Conservation (phyloP, 2,329 filamentous ascomycete species). For the Phyllosticta paracitricarpa region DNA sequence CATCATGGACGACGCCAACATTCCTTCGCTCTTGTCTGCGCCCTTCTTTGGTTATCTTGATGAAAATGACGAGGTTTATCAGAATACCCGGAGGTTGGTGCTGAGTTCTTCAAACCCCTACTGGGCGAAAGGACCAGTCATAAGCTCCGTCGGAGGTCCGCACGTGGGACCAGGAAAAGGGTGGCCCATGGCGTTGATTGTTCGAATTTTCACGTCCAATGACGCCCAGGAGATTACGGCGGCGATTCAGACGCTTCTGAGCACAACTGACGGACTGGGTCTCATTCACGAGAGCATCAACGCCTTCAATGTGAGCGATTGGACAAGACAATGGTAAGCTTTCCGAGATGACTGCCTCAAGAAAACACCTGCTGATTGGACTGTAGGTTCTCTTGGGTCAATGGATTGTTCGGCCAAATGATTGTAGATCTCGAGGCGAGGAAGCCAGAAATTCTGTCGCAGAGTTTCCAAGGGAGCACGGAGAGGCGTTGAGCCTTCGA, state of each 20-base stretch:
- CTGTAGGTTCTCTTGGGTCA: conserved; percentile 39
- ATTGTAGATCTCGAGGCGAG: conserved; percentile 36
- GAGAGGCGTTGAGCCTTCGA: not conserved
- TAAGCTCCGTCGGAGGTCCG: conserved; percentile 40
- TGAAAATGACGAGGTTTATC: conserved; percentile 31
- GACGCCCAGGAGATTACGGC: conserved; percentile 38
- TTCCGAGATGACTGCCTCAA: not conserved
- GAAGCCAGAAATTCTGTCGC: conserved; percentile 33
- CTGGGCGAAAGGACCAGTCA: conserved; percentile 39
- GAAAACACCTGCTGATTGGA: not conserved
- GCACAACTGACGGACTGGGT: conserved; percentile 38
- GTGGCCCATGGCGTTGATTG: conserved; percentile 44
- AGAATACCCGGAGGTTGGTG: conserved; percentile 36
- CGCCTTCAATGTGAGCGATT: conserved; percentile 35
- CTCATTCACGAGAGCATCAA: conserved; percentile 45
- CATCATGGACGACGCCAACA: conserved; percentile 64
- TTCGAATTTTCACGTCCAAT: conserved; percentile 40
- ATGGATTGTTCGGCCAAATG: conserved; percentile 42
- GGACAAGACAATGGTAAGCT: conserved; percentile 39
- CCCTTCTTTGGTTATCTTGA: conserved; percentile 52
- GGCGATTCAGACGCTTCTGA: conserved; percentile 35
- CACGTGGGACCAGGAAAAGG: conserved; percentile 37
- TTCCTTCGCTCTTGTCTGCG: conserved; percentile 55
- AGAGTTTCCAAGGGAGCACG: conserved; percentile 33
- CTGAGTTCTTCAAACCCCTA: conserved; percentile 39